phyloP scores from a whole-genome alignment of 2,329 filamentous ascomycete genomes.

The Colletotrichum caudatum region DNA sequence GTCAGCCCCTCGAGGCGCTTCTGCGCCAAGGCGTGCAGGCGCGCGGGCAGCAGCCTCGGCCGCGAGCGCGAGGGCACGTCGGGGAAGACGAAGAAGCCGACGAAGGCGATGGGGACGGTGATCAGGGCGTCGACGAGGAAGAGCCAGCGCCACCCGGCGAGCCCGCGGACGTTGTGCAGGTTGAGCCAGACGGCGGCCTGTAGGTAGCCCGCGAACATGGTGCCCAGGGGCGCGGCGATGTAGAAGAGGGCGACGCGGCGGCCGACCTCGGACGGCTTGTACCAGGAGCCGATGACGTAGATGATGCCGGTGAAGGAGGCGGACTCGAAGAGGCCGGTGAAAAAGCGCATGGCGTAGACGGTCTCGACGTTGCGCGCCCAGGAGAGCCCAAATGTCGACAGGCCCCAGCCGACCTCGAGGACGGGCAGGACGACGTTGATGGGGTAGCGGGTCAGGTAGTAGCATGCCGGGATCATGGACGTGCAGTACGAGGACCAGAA shows the following conservation, averaged over 20 bases:
- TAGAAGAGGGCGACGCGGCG: conserved; percentile 64
- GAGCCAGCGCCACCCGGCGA: conserved; percentile 65
- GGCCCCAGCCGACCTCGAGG: conserved; percentile 50
- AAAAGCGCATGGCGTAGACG: conserved; percentile 57
- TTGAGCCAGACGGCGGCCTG: conserved; percentile 67
- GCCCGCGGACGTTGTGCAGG: conserved; percentile 61
- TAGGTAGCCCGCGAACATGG: conserved; percentile 68
- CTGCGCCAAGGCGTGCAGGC: conserved; percentile 48
- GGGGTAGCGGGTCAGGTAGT: conserved; percentile 54
- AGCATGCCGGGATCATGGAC: conserved; percentile 56
- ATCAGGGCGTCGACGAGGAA: conserved; percentile 72
- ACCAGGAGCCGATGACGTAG: conserved; percentile 60
- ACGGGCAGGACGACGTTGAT: conserved; percentile 49
- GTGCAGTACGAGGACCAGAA: conserved; percentile 55
- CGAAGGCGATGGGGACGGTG: conserved; percentile 64
- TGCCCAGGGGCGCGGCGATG: conserved; percentile 63
- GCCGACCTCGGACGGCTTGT: conserved; percentile 54
- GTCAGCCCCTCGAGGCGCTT: conserved; percentile 47
- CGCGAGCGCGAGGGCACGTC: conserved; percentile 49
- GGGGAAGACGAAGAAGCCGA: conserved; percentile 55
- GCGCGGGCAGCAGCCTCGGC: conserved; percentile 49
- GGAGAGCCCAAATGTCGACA: conserved; percentile 48
- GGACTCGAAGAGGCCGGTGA: conserved; percentile 57
- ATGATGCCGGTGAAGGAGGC: conserved; percentile 46
- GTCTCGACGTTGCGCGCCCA: conserved; percentile 50